Evolutionary conservation across 1,284 basidiomycete species (phyloP).

Genomic region (Cryptococcus jaspeensis): DNA sequence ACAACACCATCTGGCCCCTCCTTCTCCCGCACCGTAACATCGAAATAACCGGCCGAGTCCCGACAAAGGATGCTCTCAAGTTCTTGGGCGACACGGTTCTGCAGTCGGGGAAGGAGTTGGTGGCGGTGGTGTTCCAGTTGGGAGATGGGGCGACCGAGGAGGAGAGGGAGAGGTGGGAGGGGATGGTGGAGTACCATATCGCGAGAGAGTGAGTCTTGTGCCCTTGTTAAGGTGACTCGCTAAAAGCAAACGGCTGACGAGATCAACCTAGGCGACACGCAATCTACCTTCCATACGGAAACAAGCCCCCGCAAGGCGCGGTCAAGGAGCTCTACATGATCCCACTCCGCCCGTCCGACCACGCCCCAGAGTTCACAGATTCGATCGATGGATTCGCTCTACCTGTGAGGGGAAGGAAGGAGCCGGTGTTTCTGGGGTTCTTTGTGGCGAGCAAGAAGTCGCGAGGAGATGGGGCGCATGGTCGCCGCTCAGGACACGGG

Average conservation of each 20-base stretch:
- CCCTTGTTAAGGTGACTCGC: background rate
- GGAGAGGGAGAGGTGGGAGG: constrained; percentile 59
- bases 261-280: constrained; percentile 68
- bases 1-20: constrained; percentile 17
- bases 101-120: constrained; percentile 72
- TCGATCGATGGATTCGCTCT: constrained; percentile 75
- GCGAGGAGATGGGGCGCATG: constrained; percentile 54
- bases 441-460: constrained; percentile 75
- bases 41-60: constrained; percentile 64
- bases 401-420: constrained; percentile 59
- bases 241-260: background rate
- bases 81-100: constrained; percentile 73
- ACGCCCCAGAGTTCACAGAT: constrained; percentile 80
- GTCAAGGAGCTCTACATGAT: constrained; percentile 87
- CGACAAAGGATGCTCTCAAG: constrained; percentile 66
- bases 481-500: background rate
- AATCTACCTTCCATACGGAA: constrained; percentile 78
- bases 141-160: constrained; percentile 46
- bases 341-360: constrained; percentile 66
- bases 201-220: constrained; percentile 66
- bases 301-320: constrained; percentile 66
- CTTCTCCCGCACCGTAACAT: constrained; percentile 36
- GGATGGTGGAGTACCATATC: constrained; percentile 67
- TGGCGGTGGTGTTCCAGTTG: constrained; percentile 69
- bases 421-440: constrained; percentile 72